phyloP scores from a whole-genome alignment of 2,329 filamentous ascomycete species.

The Truncatella angustata region DNA sequence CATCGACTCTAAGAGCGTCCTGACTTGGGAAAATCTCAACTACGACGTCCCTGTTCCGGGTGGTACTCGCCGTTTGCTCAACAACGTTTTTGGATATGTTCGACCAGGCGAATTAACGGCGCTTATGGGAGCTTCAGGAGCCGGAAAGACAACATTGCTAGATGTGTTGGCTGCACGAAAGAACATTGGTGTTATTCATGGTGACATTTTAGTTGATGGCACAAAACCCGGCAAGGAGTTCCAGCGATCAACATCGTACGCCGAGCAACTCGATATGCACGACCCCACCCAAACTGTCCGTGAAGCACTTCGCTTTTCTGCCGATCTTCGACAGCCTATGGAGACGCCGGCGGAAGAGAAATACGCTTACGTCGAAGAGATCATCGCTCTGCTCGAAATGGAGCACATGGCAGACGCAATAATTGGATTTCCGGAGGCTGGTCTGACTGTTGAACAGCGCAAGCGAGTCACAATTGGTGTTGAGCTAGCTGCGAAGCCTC shows the following conservation, averaged over 20 bases:
- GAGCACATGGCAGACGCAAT: constrained; percentile 58
- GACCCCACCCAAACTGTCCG: constrained; percentile 61
- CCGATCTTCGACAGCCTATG: constrained; percentile 56
- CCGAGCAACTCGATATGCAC: constrained; percentile 62
- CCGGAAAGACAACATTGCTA: constrained; percentile 82
- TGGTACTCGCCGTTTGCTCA: constrained; percentile 54
- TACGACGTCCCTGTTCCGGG: constrained; percentile 67
- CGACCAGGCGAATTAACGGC: constrained; percentile 75
- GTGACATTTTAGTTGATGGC: constrained; percentile 58
- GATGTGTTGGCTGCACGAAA: constrained; percentile 68
- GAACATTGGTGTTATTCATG: constrained; percentile 59
- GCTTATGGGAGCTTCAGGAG: constrained; percentile 80
- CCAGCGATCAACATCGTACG: constrained; percentile 60
- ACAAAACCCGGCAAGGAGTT: constrained; percentile 57
- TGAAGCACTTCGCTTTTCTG: constrained; percentile 63
- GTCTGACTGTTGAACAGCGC: constrained; percentile 64
- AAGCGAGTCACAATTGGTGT: constrained; percentile 89
- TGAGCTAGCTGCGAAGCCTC: constrained; percentile 79
- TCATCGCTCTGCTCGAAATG: constrained; percentile 58
- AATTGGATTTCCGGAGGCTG: constrained; percentile 63
- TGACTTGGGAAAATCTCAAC: constrained; percentile 84
- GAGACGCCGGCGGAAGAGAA: constrained; percentile 54
- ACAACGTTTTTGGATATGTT: constrained; percentile 64
- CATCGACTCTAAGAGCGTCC: constrained; percentile 61
- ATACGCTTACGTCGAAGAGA: constrained; percentile 59